phyloP scores from a whole-genome alignment of 1,284 basidiomycete species.

The Trichosporon inkin region DNA sequence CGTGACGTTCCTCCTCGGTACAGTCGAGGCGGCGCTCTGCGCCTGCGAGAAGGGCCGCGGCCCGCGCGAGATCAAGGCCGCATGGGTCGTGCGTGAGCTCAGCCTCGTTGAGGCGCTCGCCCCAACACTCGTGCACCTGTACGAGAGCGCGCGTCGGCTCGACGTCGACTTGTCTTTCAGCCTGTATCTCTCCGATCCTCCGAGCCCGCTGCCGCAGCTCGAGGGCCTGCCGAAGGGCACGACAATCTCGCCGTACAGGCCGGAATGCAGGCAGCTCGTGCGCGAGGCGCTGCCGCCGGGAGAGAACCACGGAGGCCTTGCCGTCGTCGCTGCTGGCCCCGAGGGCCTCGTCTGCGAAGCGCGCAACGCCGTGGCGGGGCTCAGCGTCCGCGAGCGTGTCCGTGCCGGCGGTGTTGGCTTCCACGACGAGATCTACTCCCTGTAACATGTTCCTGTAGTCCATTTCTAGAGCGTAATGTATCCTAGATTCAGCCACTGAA shows the following conservation, averaged over 20 bases:
- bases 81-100: conserved; percentile 43
- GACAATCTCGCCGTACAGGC: conserved; percentile 36
- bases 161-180: conserved; percentile 28
- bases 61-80: conserved; percentile 31
- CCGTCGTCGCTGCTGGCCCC: conserved; percentile 45
- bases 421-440: conserved; percentile 41
- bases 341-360: conserved; percentile 43
- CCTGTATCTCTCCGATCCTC: conserved; percentile 41
- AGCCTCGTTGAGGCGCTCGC: conserved; percentile 40
- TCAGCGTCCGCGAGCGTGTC: conserved; percentile 31
- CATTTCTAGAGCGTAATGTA: not conserved
- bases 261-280: conserved; percentile 38
- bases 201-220: conserved; percentile 30
- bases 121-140: conserved; percentile 33
- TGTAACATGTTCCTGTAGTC: conserved; percentile 22
- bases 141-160: conserved; percentile 21
- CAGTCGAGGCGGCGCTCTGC: conserved; percentile 40
- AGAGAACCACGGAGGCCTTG: conserved; percentile 29
- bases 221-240: conserved; percentile 24
- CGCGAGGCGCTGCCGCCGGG: conserved; percentile 30
- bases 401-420: conserved; percentile 38
- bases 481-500: not conserved
- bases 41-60: conserved; percentile 24
- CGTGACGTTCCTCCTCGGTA: conserved; percentile 44
- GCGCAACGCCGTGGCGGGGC: conserved; percentile 37